A percentile compares a stretch with the other conserved stretches of the same genome.
Conservation (phyloP, 768 basidiomycete genomes). For the Trametes maxima region DNA sequence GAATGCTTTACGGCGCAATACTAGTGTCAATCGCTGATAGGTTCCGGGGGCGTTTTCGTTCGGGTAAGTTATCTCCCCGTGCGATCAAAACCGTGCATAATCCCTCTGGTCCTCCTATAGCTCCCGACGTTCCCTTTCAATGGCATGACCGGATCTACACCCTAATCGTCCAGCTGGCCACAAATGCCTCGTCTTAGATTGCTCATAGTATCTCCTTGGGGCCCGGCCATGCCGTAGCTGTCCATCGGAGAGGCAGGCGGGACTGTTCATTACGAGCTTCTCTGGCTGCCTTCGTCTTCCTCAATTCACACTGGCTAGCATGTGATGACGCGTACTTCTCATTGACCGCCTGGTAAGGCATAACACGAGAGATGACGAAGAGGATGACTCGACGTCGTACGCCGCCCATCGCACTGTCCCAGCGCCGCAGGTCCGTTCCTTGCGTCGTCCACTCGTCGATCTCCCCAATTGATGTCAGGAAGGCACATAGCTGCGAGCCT, state of each 20-base stretch:
- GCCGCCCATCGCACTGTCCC: neutral
- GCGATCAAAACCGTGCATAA: neutral
- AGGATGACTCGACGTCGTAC: neutral
- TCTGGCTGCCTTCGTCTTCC: constrained; percentile 1
- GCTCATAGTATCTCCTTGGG: neutral
- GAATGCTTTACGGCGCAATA: neutral
- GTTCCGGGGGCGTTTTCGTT: neutral
- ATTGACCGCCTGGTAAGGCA: constrained; percentile 3
- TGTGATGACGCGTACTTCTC: constrained; percentile 12
- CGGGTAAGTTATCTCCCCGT: constrained; percentile 1
- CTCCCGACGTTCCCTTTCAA: neutral
- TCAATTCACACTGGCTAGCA: constrained; percentile 11
- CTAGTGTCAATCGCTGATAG: neutral
- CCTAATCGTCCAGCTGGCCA: neutral
- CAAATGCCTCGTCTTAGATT: neutral
- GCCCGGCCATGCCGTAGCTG: constrained; percentile 4
- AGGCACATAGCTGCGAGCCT: constrained; percentile 1
- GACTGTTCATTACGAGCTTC: constrained; percentile 1
- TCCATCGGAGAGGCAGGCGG: neutral
- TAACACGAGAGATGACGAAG: constrained; percentile 5
- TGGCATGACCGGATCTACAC: constrained; percentile 10
- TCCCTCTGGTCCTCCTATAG: neutral
- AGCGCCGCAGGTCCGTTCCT: neutral
- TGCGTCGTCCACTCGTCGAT: constrained; percentile 4
- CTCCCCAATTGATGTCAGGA: neutral